Percentiles rank a stretch among this genome's conserved stretches.
phyloP scores from a whole-genome alignment of 208 protist genomes.

The Crithidia acanthocephali region DNA sequence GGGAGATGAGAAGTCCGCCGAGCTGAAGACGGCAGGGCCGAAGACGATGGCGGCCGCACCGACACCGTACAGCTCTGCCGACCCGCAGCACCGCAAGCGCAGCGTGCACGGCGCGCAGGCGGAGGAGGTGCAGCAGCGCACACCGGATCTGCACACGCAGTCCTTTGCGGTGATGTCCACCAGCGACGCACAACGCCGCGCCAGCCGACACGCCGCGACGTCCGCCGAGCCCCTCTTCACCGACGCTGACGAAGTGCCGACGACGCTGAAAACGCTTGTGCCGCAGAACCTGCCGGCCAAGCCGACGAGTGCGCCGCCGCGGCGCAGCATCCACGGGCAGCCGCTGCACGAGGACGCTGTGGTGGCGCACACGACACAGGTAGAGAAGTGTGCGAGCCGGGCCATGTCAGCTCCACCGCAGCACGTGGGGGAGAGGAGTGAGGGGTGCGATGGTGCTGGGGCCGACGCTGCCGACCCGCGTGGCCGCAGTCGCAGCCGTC shows the following conservation, averaged over 20 bases:
- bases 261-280: conserved; percentile 5
- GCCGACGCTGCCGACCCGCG: neutral
- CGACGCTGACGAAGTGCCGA: conserved; percentile 13
- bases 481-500: neutral
- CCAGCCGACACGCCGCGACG: conserved; percentile 1
- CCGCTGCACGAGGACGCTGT: neutral
- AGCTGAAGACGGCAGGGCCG: neutral
- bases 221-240: conserved; percentile 6
- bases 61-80: neutral
- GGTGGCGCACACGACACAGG: neutral
- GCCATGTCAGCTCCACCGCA: neutral
- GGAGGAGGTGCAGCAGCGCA: neutral
- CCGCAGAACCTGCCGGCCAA: neutral
- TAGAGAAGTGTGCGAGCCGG: neutral
- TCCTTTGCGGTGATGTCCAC: conserved; percentile 2
- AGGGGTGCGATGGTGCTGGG: too few species aligned
- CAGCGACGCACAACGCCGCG: neutral
- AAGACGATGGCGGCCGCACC: conserved; percentile 3
- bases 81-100: neutral
- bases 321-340: conserved; percentile 9
- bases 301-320: neutral
- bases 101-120: neutral
- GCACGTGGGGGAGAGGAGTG: neutral
- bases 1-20: neutral
- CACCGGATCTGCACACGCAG: neutral